Base-by-base conservation (phyloP, 2,329 filamentous ascomycete species). In the Aspergillus intermedius region DNA sequence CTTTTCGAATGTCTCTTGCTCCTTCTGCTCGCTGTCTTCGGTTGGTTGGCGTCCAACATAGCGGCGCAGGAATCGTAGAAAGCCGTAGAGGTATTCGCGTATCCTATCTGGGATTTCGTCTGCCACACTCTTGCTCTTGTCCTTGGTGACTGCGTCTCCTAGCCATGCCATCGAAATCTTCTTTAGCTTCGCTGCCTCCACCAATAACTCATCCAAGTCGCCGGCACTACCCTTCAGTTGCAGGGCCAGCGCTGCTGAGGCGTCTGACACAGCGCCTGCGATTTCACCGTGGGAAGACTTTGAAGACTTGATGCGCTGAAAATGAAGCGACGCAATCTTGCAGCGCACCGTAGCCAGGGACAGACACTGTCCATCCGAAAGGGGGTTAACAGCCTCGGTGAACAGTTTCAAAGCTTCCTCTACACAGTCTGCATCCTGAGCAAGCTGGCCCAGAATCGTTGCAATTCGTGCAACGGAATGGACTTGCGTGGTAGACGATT, bases 201-300 rank as follows among this genome's bases (percentile, higher is more conserved):
- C 59, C 12, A 74, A 55, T 4, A 74, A 56, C 30, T 74, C 71
- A 49, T 74, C 72, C n/a, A 74, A 51, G 30, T 74, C 71, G 37
- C 54, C 59, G 8, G 63, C 49, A 23, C 61, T 72, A 3, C 72
- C 72, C 50, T 66, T 68, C 8, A 73, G 49, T 22, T 66, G 63
- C 25, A 68, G 54, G 13, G 61, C 64, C 30, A 74, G 52, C 9
- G 63, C 58, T 22, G 55, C 52, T 3, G 64, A 65, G 2, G 69
- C 69, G 45, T 69, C 63, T 19, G 58, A 54, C 5, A 70, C 55
- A 9, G 62, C 62, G 17, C 57, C 51, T 3, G 61, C 51, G 1
- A 62, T 51, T 19, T 53, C 50, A 8, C 49, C 43, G 22, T 53
- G 48, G 6, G 56, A 28, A 12, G 57, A 54, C 17, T 59, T 59